Evolutionary conservation across 257 asterid genomes (phyloP), one percentile per base, ranked within the genome.

Genomic region (Solanum sparsipilum): DNA sequence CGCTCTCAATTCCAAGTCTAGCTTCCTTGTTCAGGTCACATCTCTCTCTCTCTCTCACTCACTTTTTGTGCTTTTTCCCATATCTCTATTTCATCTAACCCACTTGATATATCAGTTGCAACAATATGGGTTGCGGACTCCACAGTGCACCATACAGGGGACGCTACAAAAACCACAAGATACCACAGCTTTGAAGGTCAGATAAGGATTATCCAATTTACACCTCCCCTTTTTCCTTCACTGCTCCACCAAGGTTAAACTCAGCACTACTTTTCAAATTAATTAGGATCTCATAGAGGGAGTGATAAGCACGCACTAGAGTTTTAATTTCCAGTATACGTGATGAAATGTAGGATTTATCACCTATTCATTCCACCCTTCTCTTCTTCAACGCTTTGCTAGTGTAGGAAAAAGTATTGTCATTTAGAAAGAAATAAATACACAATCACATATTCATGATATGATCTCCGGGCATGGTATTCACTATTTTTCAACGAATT

Each of bases 81-180:
- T 18, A 35, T 83, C 70, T 48, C 48, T 39, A 36, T 88, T 74
- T 10, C 81, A 16, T 86, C 16, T 36, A 3, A 27, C 46, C 29
- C 29, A 29, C 20, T 71, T 46, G 87, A 70, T 67, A 88, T 67
- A 88, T 41, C 94, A 96, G 98, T 89, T 96, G 84, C 93, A 93
- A 89, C 98, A 94, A 84, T 92, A 94, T 23, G 94, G 98, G 23
- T 88, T 89, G 63, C 90, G 98, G 91, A 95, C 96, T 88, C 97
- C 97, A 38, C 98, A 96, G 86, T 96, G 99, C 88, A 93, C 98
- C 7, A 85, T 96, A 44, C 91, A 92, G 21, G 99, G 99, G 86
- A 93, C 73, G 32, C 96, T 95, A 46, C 92, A 90, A 65, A 92
- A 93, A 89, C 98, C 98, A 9, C 88, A 74, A 76, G 98, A 95